phyloP scores from a whole-genome alignment of 306 rosid species.

The Malus orientalis region DNA sequence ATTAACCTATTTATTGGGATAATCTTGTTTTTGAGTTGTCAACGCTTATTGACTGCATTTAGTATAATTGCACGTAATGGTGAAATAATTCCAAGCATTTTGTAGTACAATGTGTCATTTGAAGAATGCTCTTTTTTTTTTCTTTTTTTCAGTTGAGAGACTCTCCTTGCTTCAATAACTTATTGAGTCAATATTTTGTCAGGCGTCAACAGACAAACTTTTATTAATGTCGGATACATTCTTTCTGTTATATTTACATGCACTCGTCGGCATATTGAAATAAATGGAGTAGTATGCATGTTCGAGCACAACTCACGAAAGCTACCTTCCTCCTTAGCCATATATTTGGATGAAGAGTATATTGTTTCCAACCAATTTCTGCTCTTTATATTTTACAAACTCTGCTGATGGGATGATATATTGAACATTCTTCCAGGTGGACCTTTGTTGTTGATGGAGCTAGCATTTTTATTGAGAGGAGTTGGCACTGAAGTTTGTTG shows the following conservation, averaged over 20 bases:
- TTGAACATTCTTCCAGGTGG: slow-evolving; percentile 40
- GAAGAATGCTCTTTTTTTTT: neutral
- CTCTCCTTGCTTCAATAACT: neutral
- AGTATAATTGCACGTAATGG: too few species aligned
- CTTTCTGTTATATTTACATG: neutral
- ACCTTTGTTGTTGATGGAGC: slow-evolving; percentile 74
- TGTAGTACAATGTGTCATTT: neutral
- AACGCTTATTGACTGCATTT: too few species aligned
- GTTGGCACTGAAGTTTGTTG: slow-evolving; percentile 73
- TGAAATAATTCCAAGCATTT: neutral
- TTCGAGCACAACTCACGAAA: neutral
- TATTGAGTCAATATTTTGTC: neutral
- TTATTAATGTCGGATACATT: neutral
- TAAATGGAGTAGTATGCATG: neutral
- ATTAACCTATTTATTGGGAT: neutral
- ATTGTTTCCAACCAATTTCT: neutral
- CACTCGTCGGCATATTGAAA: neutral
- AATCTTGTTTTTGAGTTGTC: neutral
- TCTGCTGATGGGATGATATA: neutral
- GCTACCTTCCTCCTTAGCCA: neutral
- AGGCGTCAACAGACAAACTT: neutral
- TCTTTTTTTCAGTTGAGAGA: neutral
- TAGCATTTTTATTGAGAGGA: slow-evolving; percentile 65
- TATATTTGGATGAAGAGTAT: neutral
- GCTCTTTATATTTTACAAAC: neutral